phyloP scores from a whole-genome alignment of 2,329 filamentous ascomycete species.

The Fusarium sp. region DNA sequence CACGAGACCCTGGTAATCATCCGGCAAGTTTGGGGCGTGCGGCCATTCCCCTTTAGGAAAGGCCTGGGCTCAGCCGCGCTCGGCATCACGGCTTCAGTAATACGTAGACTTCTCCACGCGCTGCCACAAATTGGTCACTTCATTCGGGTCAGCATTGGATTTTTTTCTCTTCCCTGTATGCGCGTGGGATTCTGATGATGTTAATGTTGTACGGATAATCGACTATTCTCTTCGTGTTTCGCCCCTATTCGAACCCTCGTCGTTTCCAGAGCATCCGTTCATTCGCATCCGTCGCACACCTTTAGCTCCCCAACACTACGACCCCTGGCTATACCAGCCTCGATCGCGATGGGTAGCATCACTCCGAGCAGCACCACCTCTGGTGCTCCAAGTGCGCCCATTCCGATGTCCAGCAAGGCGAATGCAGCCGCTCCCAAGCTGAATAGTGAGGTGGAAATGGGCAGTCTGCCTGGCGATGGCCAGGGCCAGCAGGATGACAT shows the following conservation, averaged over 20 bases:
- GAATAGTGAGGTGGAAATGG: conserved; percentile 72
- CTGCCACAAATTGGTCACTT: conserved; percentile 44
- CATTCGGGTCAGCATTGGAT: conserved; percentile 34
- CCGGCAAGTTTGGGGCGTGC: conserved; percentile 23
- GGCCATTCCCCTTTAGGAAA: conserved; percentile 37
- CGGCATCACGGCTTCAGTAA: conserved; percentile 50
- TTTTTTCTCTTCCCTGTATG: conserved; percentile 28
- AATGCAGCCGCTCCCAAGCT: conserved; percentile 69
- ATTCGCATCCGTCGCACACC: background rate
- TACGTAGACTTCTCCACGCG: conserved; percentile 49
- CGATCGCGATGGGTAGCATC: conserved; percentile 60
- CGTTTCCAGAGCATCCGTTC: conserved; percentile 5
- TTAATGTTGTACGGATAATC: conserved; percentile 39
- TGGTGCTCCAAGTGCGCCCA: conserved; percentile 61
- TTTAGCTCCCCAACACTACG: background rate
- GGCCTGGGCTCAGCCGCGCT: conserved; percentile 48
- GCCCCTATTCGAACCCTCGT: conserved; percentile 2
- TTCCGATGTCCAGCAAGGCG: conserved; percentile 70
- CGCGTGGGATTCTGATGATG: conserved; percentile 37
- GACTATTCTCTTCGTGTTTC: conserved; percentile 19
- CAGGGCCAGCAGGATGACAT: conserved; percentile 77
- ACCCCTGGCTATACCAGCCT: conserved; percentile 27
- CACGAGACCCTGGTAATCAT: conserved; percentile 46
- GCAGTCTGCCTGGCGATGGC: conserved; percentile 61
- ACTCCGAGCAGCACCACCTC: conserved; percentile 54